These are phyloP conservation scores for Bruguiera hainesii DNA, from an alignment of 441 rosid species.

Conservation along the genomic window DNA sequence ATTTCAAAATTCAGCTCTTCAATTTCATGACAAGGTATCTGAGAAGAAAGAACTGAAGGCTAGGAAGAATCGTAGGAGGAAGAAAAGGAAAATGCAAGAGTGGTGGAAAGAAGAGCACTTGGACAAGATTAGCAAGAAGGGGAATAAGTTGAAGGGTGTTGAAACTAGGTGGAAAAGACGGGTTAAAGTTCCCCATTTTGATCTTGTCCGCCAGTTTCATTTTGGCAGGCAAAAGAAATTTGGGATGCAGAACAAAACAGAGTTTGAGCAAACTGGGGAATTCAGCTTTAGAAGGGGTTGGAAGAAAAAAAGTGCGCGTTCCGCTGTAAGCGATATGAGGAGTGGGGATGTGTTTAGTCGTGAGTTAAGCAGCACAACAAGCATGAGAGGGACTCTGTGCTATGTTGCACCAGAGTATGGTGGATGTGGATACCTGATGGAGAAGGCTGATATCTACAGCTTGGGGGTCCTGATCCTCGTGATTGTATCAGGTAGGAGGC, in stretches of 20 bases:
- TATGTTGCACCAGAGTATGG: conserved; percentile 93
- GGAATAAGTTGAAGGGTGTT: conserved; percentile 36
- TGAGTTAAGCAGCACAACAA: conserved; percentile 95
- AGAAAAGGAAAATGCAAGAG: conserved; percentile 74
- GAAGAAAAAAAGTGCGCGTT: conserved; percentile 49
- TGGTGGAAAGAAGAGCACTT: conserved; percentile 98
- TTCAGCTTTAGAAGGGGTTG: conserved; percentile 90
- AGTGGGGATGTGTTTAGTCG: conserved; percentile 92
- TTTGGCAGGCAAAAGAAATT: conserved; percentile 38
- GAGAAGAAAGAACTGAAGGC: conserved; percentile 35
- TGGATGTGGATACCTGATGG: conserved; percentile 80
- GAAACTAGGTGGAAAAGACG: conserved; percentile 61
- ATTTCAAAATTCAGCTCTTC: conserved; percentile 29
- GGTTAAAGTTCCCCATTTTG: conserved; percentile 51
- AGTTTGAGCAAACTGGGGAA: conserved; percentile 55
- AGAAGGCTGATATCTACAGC: conserved; percentile 94
- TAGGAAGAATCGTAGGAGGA: conserved; percentile 43
- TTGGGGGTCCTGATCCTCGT: conserved; percentile 90
- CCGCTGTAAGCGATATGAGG: conserved; percentile 83
- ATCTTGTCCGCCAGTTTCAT: conserved; percentile 36
- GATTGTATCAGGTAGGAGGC: conserved; percentile 88
- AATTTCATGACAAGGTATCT: conserved; percentile 35
- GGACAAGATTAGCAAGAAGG: conserved; percentile 52
- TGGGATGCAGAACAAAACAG: conserved; percentile 35
- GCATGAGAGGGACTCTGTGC: conserved; percentile 96